Conservation (phyloP, 2,329 filamentous ascomycete species). For the Colletotrichum eleusines region DNA sequence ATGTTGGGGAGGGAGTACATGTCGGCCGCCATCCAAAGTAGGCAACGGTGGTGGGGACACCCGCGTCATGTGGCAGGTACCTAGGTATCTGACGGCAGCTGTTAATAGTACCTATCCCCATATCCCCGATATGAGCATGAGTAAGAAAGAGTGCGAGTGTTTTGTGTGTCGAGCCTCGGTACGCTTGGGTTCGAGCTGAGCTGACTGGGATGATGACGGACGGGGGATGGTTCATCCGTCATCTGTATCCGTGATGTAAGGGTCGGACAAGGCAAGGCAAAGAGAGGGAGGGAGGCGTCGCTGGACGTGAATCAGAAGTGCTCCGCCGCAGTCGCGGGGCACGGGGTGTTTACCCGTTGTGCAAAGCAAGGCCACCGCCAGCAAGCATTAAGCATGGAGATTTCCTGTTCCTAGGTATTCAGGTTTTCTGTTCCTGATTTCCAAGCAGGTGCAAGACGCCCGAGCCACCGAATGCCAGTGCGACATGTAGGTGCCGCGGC, state of each 20-base stretch:
- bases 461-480: conserved; percentile 23
- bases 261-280: conserved; percentile 1
- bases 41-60: conserved; percentile 8
- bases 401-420: conserved; percentile 11
- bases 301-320: conserved; percentile 11
- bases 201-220: conserved; percentile 39
- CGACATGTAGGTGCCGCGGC: conserved; percentile 25
- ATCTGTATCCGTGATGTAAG: conserved; percentile 14
- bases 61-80: conserved; percentile 23
- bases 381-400: conserved; percentile 2
- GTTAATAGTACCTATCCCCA: conserved; percentile 15
- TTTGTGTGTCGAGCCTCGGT: conserved; percentile 22
- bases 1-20: conserved; percentile 27
- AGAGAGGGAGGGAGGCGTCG: neutral
- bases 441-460: conserved; percentile 30
- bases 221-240: conserved; percentile 28
- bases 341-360: conserved; percentile 19
- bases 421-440: conserved; percentile 34
- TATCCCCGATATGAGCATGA: conserved; percentile 1
- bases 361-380: neutral
- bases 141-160: neutral
- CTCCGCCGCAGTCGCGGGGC: conserved; percentile 32
- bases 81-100: conserved; percentile 21
- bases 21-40: conserved; percentile 22
- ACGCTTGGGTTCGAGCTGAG: conserved; percentile 34